Evolutionary conservation across 2,329 filamentous ascomycete genomes (phyloP), one percentile per base, ranked within the genome.

Genomic region (Sporothrix phasma): DNA sequence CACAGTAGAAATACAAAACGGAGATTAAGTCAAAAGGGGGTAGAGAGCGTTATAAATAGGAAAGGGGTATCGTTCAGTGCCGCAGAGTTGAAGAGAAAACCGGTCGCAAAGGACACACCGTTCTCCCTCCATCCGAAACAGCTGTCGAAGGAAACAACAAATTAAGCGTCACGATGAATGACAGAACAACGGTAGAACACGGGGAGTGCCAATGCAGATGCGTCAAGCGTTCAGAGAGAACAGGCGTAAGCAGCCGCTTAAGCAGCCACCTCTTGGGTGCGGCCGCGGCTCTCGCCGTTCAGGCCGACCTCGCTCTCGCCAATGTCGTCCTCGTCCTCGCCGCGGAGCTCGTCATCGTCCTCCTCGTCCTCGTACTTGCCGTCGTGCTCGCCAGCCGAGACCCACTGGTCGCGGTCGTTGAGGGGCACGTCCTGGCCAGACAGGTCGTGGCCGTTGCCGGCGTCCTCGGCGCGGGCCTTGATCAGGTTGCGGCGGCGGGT

Each of bases 381-480:
- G 22, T 81, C 79, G 72, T 89, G 87, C 26, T 77, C 79, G 45
- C 84, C 83, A 15, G 89, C 89, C 6, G 88, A 88, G 41, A 92
- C 85, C 93, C 93, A 97, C 13, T 88, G 90, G 73, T 93, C 90
- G 65, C 87, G 82, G 72, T 90, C 89, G 68, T 91, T 85, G 67
- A 92, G 77, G 17, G 90, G 88, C 56, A 84, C 83, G 73, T 97
- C 92, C 77, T 97, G 93, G 56, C 82, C 82, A 2, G 90, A 89
- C 45, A 97, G 82, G 72, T 97, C 92, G 65, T 92, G 82, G 47
- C 90, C 90, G 71, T 92, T 89, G 65, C 84, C 82, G 68, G 84
- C 24, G 39, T 90, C 89, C 71, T 93, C 89, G 66, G 85, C 83
- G 68, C 84, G 82, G 66, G 82, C 83, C 69, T 80, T 81, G 72